Base-by-base conservation (phyloP, 2,329 filamentous ascomycete species). In the Pestalotiopsis sp. region DNA sequence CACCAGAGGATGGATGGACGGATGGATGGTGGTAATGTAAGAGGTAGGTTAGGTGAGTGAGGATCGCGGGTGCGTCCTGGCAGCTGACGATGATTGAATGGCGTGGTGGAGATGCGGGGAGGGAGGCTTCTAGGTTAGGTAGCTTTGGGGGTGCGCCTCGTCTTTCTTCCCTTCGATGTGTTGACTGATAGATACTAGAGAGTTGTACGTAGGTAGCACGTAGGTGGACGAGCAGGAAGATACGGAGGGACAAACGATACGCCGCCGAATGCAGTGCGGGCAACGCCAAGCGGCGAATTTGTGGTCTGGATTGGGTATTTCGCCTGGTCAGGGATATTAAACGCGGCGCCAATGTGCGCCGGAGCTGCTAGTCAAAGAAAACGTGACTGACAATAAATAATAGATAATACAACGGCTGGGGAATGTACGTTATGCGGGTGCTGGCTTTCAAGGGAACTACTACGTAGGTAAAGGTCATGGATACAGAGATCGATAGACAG, bases 101-200 rank as follows among this genome's bases (percentile, higher is more conserved):
- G 56, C 31, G 31, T 66, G 64, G 57, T 66, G 64, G 64, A 66
- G 57, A 66, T 66, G 64, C 64, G 64, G 64, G 64, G 64, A 61
- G 64, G 49, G 57, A 66, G 57, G 41, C 45, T 57, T 66, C 39
- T 64, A 31, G 23, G 13, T 25, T 58, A 27, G 25, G 23, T 27
- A 11, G 39, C 23, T 36, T 36, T 36, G 36, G 49, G 31, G 31
- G 31, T 36, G 31, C 31, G 31, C 31, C 31, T 36, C 31, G 31
- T 36, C 31, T 36, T 9, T 36, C 9, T 6, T 36, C 7, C 31
- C 31, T 3, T 57, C 20, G 41, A 59, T 5, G 36, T 49, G 61
- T 13, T 49, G 38, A 23, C 23, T 31, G 14, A 38, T 23, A 25
- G 31, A 36, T 36, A 36, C 31, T 36, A 36, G 31, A 23, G 20